Evolutionary conservation across 2,329 filamentous ascomycete genomes (phyloP).

Genomic region (Botrytis fabae): DNA sequence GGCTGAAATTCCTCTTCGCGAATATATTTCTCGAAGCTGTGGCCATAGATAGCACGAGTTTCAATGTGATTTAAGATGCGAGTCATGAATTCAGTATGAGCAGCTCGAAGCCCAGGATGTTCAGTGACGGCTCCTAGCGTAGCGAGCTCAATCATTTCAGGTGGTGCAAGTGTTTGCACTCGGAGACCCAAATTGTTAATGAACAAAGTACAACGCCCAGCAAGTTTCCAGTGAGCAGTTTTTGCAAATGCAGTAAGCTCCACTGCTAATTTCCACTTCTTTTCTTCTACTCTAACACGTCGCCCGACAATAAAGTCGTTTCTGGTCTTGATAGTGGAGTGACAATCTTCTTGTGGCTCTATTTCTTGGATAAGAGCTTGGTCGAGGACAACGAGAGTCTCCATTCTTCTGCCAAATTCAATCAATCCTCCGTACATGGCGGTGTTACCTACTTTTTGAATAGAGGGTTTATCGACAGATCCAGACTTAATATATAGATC

Average conservation of each 20-base stretch:
- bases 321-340: conserved; percentile 60
- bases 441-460: conserved; percentile 82
- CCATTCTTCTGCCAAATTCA: conserved; percentile 87
- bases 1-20: conserved; percentile 75
- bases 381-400: conserved; percentile 82
- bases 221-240: conserved; percentile 94
- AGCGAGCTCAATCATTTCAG: conserved; percentile 80
- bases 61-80: conserved; percentile 81
- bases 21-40: conserved; percentile 85
- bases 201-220: conserved; percentile 84
- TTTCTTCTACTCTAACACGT: conserved; percentile 74
- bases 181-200: conserved; percentile 86
- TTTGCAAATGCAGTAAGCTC: conserved; percentile 78
- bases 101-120: conserved; percentile 79
- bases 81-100: conserved; percentile 78
- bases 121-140: conserved; percentile 82
- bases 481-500: conserved; percentile 87
- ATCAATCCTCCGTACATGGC: conserved; percentile 77
- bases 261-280: conserved; percentile 76
- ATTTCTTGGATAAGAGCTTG: conserved; percentile 61
- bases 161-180: conserved; percentile 83
- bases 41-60: conserved; percentile 79
- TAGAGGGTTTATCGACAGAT: conserved; percentile 88
- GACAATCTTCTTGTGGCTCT: conserved; percentile 25
- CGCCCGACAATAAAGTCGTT: conserved; percentile 74